A percentile compares a stretch with the other conserved stretches of the same genome.
phyloP scores from a whole-genome alignment of 257 asterid genomes.

The Fraxinus excelsior region DNA sequence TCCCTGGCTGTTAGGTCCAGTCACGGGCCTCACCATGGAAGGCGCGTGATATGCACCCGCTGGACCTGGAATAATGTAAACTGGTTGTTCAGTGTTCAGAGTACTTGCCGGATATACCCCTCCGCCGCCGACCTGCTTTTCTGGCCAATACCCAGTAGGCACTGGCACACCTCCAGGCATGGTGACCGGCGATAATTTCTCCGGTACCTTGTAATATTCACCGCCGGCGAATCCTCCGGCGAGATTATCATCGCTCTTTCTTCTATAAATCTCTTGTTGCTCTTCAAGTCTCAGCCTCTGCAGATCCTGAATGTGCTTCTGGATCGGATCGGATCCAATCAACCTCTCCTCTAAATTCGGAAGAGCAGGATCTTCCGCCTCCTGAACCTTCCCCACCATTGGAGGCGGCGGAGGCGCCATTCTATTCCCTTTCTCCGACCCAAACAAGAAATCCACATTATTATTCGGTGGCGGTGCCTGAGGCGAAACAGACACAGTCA shows the following conservation, averaged over 20 bases:
- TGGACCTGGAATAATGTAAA: conserved; percentile 70
- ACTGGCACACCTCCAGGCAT: conserved; percentile 42
- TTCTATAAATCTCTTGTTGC: conserved; percentile 54
- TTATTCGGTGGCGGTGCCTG: conserved; percentile 37
- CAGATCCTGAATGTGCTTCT: conserved; percentile 91
- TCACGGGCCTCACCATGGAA: conserved; percentile 54
- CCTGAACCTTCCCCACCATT: conserved; percentile 39
- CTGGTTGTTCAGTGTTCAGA: conserved; percentile 57
- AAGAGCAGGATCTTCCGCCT: conserved; percentile 44
- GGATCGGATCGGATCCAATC: conserved; percentile 77
- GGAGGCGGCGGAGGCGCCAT: conserved; percentile 3
- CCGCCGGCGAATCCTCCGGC: conserved; percentile 47
- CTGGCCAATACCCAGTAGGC: conserved; percentile 53
- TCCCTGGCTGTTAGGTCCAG: conserved; percentile 59
- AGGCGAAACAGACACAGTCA: conserved; percentile 19
- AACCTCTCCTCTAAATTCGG: conserved; percentile 50
- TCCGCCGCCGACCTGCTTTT: conserved; percentile 50
- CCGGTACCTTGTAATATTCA: conserved; percentile 65
- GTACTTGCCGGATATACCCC: conserved; percentile 51
- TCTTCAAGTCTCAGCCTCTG: conserved; percentile 83
- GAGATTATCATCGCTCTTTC: conserved; percentile 66
- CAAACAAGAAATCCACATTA: conserved; percentile 71
- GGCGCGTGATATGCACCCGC: conserved; percentile 60
- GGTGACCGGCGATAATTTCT: conserved; percentile 41
- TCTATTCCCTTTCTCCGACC: conserved; percentile 52